These are phyloP conservation scores for Metarhizium brunneum DNA, from an alignment of 2,329 filamentous ascomycete genomes.

Conservation along the genomic window DNA sequence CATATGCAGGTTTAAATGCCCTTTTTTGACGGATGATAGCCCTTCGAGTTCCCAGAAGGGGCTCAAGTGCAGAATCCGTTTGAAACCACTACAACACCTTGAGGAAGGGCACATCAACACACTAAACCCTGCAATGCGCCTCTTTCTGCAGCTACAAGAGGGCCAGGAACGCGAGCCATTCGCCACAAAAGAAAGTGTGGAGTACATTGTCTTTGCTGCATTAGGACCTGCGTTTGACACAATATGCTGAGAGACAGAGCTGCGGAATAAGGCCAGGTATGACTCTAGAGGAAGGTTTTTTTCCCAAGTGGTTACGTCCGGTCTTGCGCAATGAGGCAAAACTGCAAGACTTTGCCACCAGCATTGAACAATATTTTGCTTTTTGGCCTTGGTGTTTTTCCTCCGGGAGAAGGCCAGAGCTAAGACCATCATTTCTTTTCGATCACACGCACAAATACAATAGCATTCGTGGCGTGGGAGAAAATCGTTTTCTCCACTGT, in stretches of 20 bases:
- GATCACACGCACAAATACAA: background rate
- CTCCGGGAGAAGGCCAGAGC: background rate
- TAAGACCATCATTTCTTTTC: background rate
- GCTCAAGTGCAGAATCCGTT: background rate
- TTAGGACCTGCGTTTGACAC: background rate
- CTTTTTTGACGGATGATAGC: too few species aligned
- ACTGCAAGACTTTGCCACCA: background rate
- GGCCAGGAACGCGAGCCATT: background rate
- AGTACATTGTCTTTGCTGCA: background rate
- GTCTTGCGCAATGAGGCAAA: background rate
- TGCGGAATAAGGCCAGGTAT: background rate
- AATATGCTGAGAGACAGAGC: background rate
- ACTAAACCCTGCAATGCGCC: background rate
- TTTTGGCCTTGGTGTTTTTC: background rate
- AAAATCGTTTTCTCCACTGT: background rate
- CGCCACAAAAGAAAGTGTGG: background rate
- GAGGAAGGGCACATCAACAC: background rate
- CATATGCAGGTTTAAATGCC: background rate
- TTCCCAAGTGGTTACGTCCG: background rate
- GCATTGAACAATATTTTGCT: background rate
- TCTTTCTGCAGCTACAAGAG: background rate
- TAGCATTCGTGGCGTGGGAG: background rate
- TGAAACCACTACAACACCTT: background rate
- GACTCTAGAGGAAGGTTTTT: background rate
- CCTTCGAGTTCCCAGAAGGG: too few species aligned